These are phyloP conservation scores for Clonostachys solani DNA, from an alignment of 2,329 filamentous ascomycete genomes.

Conservation along the genomic window DNA sequence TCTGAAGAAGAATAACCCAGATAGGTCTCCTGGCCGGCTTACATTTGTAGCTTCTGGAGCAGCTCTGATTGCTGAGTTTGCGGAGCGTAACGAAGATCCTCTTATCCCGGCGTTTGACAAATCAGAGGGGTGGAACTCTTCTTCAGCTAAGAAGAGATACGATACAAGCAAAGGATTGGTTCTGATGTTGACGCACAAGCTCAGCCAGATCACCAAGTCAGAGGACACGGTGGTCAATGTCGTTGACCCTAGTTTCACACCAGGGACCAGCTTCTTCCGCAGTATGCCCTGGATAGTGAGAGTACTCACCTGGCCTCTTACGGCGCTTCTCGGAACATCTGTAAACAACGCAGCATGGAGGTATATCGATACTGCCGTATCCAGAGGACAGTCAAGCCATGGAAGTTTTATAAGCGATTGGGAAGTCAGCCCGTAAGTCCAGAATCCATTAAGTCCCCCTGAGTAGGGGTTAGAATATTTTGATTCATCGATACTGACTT, in stretches of 20 bases:
- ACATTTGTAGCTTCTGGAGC: conserved; percentile 17
- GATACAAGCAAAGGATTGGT: conserved; percentile 20
- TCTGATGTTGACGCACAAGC: conserved; percentile 26
- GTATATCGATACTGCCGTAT: conserved; percentile 39
- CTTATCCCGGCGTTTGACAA: background rate
- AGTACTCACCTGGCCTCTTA: background rate
- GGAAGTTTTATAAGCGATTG: conserved; percentile 46
- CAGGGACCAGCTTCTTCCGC: conserved; percentile 33
- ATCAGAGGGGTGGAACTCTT: conserved; percentile 3
- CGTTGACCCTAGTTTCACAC: conserved; percentile 37
- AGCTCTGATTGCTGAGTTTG: conserved; percentile 9
- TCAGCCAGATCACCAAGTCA: conserved; percentile 26
- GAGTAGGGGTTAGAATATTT: background rate
- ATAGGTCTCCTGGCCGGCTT: conserved; percentile 7
- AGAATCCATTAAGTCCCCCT: background rate
- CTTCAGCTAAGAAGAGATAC: conserved; percentile 11
- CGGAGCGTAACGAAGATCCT: conserved; percentile 1
- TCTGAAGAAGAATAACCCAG: conserved; percentile 8
- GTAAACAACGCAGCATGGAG: conserved; percentile 10
- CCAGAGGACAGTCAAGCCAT: conserved; percentile 43
- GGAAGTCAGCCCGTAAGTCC: conserved; percentile 35
- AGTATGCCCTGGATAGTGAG: conserved; percentile 13
- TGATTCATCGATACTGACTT: background rate
- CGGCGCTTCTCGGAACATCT: conserved; percentile 27
- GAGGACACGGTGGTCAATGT: conserved; percentile 40